Conservation (phyloP, 306 rosid genomes). For the Corylus heterophylla region DNA sequence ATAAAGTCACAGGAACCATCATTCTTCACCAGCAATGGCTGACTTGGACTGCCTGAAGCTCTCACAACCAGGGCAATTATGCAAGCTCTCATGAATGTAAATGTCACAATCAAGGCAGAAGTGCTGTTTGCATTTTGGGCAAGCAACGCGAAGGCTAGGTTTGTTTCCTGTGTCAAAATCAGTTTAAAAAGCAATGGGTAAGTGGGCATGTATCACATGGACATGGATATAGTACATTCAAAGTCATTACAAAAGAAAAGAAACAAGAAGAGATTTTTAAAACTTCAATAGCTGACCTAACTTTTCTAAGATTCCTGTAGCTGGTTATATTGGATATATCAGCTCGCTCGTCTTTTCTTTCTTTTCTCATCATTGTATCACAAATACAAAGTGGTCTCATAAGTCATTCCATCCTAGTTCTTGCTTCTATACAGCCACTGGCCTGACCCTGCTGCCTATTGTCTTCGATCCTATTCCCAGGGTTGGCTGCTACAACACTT, state of each 20-base stretch:
- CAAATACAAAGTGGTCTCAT: background rate
- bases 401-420: background rate
- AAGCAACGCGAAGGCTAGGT: constrained; percentile 63
- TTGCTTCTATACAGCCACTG: background rate
- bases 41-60: constrained; percentile 65
- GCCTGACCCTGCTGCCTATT: constrained; percentile 1
- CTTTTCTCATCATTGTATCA: background rate
- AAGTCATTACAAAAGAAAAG: constrained; percentile 14
- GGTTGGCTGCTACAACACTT: background rate
- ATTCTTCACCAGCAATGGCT: constrained; percentile 32
- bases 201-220: background rate
- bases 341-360: background rate
- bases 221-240: constrained; percentile 12
- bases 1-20: constrained; percentile 23
- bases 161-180: constrained; percentile 64
- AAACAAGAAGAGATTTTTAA: constrained; percentile 6
- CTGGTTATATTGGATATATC: background rate
- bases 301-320: constrained; percentile 16
- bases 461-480: background rate
- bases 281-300: constrained; percentile 1
- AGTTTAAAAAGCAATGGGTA: constrained; percentile 5
- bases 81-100: constrained; percentile 91
- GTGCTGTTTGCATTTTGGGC: constrained; percentile 84
- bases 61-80: constrained; percentile 97
- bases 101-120: constrained; percentile 94